Conservation (phyloP, 805 yeast species). For the Candida glaebosa region DNA sequence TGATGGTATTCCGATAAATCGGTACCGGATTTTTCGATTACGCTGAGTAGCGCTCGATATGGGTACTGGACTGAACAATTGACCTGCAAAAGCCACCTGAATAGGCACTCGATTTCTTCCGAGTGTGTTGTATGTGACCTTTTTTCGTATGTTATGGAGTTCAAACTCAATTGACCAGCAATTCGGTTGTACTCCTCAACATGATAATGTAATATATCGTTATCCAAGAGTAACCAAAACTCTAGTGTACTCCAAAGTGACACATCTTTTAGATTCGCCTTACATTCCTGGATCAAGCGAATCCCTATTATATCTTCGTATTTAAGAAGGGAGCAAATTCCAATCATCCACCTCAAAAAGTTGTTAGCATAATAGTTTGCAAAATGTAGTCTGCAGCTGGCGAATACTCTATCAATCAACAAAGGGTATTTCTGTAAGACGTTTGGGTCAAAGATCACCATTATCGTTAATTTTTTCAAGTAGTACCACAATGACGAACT, state of each 20-base stretch:
- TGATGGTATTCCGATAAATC: neutral
- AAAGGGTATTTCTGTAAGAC: no score
- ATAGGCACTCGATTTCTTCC: neutral
- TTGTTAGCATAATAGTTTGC: conserved; percentile 38
- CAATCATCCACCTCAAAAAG: conserved; percentile 28
- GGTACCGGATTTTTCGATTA: neutral
- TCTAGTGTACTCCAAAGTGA: conserved; percentile 22
- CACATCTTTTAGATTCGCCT: conserved; percentile 15
- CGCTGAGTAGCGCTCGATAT: neutral
- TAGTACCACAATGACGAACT: conserved; percentile 37
- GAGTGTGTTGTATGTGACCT: neutral
- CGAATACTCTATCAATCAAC: conserved; percentile 16
- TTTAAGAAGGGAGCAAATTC: conserved; percentile 9
- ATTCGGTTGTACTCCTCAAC: conserved; percentile 9
- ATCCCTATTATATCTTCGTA: conserved; percentile 1
- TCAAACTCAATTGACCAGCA: neutral
- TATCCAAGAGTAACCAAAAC: conserved; percentile 2
- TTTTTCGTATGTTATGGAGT: neutral
- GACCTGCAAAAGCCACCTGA: conserved; percentile 5
- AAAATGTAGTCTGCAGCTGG: conserved; percentile 31
- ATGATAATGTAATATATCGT: neutral
- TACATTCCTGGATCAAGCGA: conserved; percentile 11
- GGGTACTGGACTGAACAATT: conserved; percentile 1
- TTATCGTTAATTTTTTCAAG: conserved; percentile 23
- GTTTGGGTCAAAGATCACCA: conserved; percentile 10